phyloP scores from a whole-genome alignment of 176 grass and related monocot genomes.

The Musa troglodytarum region DNA sequence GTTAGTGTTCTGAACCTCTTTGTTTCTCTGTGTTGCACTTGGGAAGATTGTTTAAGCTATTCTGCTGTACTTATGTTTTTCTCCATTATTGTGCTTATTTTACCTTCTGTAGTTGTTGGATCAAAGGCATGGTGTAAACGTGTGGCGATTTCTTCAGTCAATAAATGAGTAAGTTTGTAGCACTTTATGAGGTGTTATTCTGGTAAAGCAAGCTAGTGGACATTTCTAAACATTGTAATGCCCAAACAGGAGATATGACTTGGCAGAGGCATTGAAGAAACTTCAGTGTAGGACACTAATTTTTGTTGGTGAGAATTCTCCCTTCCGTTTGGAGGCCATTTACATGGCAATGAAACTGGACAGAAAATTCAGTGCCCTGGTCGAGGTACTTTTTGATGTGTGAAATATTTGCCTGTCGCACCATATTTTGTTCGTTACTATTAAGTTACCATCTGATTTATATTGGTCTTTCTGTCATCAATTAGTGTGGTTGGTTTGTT shows the following conservation, averaged over 20 bases:
- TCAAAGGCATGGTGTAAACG: slow-evolving; percentile 62
- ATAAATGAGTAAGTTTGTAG: slow-evolving; percentile 48
- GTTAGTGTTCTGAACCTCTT: slow-evolving; percentile 30
- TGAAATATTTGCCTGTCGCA: neutral
- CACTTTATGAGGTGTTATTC: neutral
- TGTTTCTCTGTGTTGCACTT: neutral
- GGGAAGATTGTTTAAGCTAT: neutral
- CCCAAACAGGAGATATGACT: slow-evolving; percentile 67
- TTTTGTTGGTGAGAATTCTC: slow-evolving; percentile 77
- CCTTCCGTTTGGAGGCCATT: slow-evolving; percentile 72
- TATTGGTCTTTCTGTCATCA: neutral
- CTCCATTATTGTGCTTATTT: neutral
- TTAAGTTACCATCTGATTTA: neutral
- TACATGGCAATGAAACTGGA: slow-evolving; percentile 81
- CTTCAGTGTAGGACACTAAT: slow-evolving; percentile 85
- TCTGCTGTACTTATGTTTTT: neutral
- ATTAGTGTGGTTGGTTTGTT: neutral
- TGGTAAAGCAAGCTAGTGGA: neutral
- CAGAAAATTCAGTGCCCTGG: slow-evolving; percentile 77
- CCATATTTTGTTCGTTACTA: neutral
- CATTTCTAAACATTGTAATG: slow-evolving; percentile 2
- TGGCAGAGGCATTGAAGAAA: slow-evolving; percentile 63
- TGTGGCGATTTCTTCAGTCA: slow-evolving; percentile 83
- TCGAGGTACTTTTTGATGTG: slow-evolving; percentile 46
- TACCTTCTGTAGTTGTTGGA: slow-evolving; percentile 60